Base-by-base conservation (phyloP, 2,329 filamentous ascomycete genomes). In the Penicillium capsulatum region DNA sequence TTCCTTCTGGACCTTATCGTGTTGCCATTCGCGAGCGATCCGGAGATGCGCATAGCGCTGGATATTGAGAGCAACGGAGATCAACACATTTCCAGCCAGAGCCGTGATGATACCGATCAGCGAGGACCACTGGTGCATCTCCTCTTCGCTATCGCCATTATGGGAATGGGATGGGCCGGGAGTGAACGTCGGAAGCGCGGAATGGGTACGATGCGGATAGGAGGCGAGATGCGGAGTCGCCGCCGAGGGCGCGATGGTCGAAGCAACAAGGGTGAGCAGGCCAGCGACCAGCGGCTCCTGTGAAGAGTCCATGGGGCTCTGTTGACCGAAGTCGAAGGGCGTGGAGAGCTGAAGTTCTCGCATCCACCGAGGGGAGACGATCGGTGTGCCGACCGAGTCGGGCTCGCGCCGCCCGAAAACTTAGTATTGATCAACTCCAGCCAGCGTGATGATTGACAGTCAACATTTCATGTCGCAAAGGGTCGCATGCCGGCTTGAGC, bases 41-140 rank as follows among this genome's bases (percentile, higher is more conserved):
- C 84, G 79, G 41, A 92, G 87, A 61, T 98, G 92, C 22, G 92
- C 91, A 63, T 97, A 97, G 50, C 92, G 81, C 67, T 98, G 92
- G 34, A 94, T 91, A 61, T 98, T 98, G 45, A 98, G 79, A 9
- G 92, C 92, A 48, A 98, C 81, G 1, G 91, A 94, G 51, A 98
- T 97, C 37, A 98, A 76, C 22, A 96, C 73, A 58, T 98, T 98
- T 40, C 92, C 92, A 36, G 84, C 77, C 57, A 98, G 94, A 35
- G 92, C 90, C 2, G 90, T 94, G 38, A 91, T 68, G 58, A 98
- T 96, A 54, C 92, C 92, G 59, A 98, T 97, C 38, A 97, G 73
- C 17, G 89, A 94, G 32, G 89, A 94, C 90, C 91, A 97, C 63
- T 64, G 42, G 26, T 57, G 52, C 40, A 58, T 50, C 14, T 45